Conservation (phyloP, 2,329 filamentous ascomycete species). For the Xylaria sp. region DNA sequence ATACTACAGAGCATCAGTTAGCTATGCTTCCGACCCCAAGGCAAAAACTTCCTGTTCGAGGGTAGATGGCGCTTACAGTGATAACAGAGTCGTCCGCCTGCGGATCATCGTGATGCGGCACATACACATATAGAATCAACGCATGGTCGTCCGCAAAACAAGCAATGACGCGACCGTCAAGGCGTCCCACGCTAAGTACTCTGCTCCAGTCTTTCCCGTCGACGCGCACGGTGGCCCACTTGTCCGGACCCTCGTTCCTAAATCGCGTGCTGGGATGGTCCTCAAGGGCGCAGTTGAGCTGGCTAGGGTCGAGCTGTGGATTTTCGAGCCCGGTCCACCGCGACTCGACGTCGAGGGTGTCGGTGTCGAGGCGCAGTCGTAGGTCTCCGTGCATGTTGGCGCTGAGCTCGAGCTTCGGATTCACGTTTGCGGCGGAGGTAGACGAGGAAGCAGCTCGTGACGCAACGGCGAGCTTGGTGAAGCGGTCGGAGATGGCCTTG, state of each 20-base stretch:
- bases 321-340: constrained; percentile 89
- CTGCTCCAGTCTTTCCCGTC: constrained; percentile 95
- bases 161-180: constrained; percentile 92
- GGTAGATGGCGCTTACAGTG: constrained; percentile 65
- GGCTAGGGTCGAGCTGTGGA: constrained; percentile 83
- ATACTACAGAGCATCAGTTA: constrained; percentile 45
- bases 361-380: constrained; percentile 81
- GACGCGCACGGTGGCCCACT: constrained; percentile 89
- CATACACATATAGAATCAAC: constrained; percentile 84
- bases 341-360: constrained; percentile 85
- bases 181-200: constrained; percentile 89
- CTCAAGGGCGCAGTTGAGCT: constrained; percentile 76
- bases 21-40: not conserved
- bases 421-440: constrained; percentile 49
- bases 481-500: constrained; percentile 93
- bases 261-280: constrained; percentile 87
- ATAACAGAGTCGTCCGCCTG: constrained; percentile 77
- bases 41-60: not conserved
- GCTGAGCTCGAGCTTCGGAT: constrained; percentile 81
- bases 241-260: constrained; percentile 78
- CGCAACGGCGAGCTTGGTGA: constrained; percentile 83
- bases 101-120: constrained; percentile 75
- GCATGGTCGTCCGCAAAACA: constrained; percentile 87
- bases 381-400: constrained; percentile 96
- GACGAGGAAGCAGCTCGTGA: constrained; percentile 41